Base-by-base conservation (phyloP, 2,329 filamentous ascomycete genomes). In the Ophiostoma piceae region DNA sequence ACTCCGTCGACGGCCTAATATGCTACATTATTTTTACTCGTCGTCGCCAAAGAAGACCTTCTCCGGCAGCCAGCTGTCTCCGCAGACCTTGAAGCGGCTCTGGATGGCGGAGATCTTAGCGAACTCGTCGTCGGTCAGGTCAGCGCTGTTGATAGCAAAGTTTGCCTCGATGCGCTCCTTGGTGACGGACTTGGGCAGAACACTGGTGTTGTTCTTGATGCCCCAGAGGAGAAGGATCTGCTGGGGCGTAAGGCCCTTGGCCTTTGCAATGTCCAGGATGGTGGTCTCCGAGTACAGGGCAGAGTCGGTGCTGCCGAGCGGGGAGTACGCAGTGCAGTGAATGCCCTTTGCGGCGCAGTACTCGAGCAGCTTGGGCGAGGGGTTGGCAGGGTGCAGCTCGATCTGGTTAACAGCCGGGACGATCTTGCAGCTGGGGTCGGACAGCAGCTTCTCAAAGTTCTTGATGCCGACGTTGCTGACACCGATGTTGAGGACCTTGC, bases 41-140 rank as follows among this genome's bases (percentile, higher is more conserved):
- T 93, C 90, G 75, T 94, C 90, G 8, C 90, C 90, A 77, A 92
- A 92, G 84, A 95, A 95, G 47, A 94, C 90, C 84, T 88, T 90
- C 72, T 91, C 79, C 0, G 91, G 91, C 76, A 92, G 77, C 88
- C 90, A 94, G 37, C 77, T 80, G 77, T 94, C 92, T 47, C 84
- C 85, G 76, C 91, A 95, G 72, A 92, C 89, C 86, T 93, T 96
- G 84, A 94, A 94, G 67, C 92, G 87, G 72, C 91, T 90, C 76
- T 85, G 83, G 69, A 94, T 84, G 75, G 80, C 84, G 76, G 87
- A 87, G 67, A 96, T 83, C 79, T 85, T 82, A 75, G 85, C 83
- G 67, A 94, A 79, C 82, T 96, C 92, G 66, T 92, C 91, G 3
- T 85, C 84, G 3, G 85, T 89, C 79, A 96, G 80, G 71, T 86